phyloP scores from a whole-genome alignment of 192 early-diverging fungal species.

The Coemansia sp. region DNA sequence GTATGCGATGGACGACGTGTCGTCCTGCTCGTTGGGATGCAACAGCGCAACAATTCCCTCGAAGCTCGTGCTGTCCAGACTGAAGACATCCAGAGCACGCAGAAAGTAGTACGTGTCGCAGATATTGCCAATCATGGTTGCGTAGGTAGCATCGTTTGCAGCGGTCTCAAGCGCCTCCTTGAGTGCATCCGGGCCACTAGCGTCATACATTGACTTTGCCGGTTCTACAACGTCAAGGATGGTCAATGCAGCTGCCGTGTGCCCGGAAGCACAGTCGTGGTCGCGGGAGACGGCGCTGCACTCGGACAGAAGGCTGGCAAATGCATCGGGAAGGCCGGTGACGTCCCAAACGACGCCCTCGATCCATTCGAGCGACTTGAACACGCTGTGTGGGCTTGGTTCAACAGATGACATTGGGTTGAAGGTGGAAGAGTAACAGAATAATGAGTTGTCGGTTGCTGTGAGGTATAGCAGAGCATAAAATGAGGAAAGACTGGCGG shows the following conservation, averaged over 20 bases:
- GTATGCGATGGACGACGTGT: slow-evolving; percentile 6
- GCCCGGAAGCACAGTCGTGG: slow-evolving; percentile 11
- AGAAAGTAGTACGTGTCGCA: slow-evolving; percentile 50
- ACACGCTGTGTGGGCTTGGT: slow-evolving; percentile 20
- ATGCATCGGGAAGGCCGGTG: slow-evolving; percentile 44
- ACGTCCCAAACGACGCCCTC: slow-evolving; percentile 36
- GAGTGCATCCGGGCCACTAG: slow-evolving; percentile 27
- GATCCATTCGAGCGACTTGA: slow-evolving; percentile 46
- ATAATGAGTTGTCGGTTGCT: no score
- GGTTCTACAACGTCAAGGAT: slow-evolving; percentile 20
- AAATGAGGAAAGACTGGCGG: no score
- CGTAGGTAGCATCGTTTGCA: slow-evolving; percentile 11
- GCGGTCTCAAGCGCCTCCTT: slow-evolving; percentile 29
- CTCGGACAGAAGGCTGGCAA: slow-evolving; percentile 28
- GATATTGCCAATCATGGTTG: slow-evolving; percentile 26
- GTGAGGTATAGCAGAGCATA: no score
- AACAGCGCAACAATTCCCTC: slow-evolving; percentile 29
- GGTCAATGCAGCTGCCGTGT: slow-evolving; percentile 17
- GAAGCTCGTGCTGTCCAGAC: slow-evolving; percentile 25
- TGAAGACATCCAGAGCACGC: slow-evolving; percentile 30
- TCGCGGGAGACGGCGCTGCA: slow-evolving; percentile 32
- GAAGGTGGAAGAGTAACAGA: no score
- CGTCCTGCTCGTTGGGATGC: slow-evolving; percentile 12
- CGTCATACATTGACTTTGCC: slow-evolving; percentile 27
- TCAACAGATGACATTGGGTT: slow-evolving; percentile 4